phyloP scores from a whole-genome alignment of 495 filamentous ascomycete genomes.

The Lichina pygmaea region DNA sequence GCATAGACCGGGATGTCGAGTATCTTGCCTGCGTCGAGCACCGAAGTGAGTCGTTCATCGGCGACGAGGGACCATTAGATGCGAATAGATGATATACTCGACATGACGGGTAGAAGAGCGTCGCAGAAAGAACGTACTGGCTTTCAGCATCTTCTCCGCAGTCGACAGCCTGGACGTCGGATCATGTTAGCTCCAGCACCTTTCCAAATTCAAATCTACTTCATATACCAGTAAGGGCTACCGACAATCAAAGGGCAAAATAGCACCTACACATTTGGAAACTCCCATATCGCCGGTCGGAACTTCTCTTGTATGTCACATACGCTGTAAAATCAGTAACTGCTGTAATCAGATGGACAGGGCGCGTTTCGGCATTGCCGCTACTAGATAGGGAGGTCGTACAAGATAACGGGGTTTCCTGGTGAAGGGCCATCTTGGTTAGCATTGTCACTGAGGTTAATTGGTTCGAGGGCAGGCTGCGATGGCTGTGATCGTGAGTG shows the following conservation, averaged over 20 bases:
- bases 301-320: constrained; percentile 96
- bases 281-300: constrained; percentile 53
- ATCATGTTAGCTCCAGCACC: constrained; percentile 4
- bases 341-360: not conserved
- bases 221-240: no score
- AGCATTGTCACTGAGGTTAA: no score
- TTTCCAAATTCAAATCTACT: no score
- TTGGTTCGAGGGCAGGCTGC: not conserved
- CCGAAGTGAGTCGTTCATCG: constrained; percentile 6
- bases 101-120: not conserved
- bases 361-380: not conserved
- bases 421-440: not conserved
- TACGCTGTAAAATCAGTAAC: constrained; percentile 28
- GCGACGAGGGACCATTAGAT: constrained; percentile 25
- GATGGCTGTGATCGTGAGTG: not conserved
- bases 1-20: constrained; percentile 56
- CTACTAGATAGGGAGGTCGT: constrained; percentile 5
- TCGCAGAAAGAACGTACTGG: constrained; percentile 14
- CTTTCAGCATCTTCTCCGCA: constrained; percentile 22
- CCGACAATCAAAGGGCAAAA: no score
- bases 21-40: constrained; percentile 16
- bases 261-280: constrained; percentile 34
- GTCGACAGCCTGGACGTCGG: constrained; percentile 13
- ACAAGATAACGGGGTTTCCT: constrained; percentile 53
- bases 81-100: not conserved